phyloP scores from a whole-genome alignment of 2,329 filamentous ascomycete species.

The Hypoxylon rubiginosum region DNA sequence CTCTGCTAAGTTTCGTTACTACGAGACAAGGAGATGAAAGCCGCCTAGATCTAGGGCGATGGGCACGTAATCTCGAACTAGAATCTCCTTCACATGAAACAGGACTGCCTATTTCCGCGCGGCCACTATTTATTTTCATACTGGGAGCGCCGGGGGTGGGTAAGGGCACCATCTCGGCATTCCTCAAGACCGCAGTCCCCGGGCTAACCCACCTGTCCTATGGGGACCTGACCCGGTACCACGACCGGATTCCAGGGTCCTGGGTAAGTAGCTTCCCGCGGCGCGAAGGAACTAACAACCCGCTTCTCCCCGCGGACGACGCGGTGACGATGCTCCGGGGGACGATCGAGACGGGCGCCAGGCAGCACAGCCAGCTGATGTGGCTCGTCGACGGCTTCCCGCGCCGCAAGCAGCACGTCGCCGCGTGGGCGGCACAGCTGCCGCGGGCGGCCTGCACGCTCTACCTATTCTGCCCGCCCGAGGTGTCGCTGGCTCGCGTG shows the following conservation, averaged over 20 bases:
- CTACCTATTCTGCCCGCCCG: constrained; percentile 29
- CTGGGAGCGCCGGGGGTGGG: constrained; percentile 44
- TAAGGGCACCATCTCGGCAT: constrained; percentile 42
- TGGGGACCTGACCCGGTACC: constrained; percentile 42
- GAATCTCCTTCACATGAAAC: neutral
- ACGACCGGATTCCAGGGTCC: constrained; percentile 40
- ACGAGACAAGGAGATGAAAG: neutral
- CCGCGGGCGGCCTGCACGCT: constrained; percentile 22
- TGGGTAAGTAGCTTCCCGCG: constrained; percentile 44
- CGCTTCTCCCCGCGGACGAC: constrained; percentile 29
- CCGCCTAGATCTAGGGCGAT: neutral
- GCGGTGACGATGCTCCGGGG: constrained; percentile 35
- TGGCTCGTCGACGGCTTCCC: constrained; percentile 46
- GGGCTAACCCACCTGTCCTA: constrained; percentile 45
- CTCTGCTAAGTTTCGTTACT: neutral
- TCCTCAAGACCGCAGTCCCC: constrained; percentile 25
- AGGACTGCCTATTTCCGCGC: neutral
- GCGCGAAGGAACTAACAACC: constrained; percentile 22
- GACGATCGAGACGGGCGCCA: constrained; percentile 34
- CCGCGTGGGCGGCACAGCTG: constrained; percentile 32
- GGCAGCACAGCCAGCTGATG: constrained; percentile 18
- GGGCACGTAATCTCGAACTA: neutral
- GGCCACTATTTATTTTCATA: constrained; percentile 42
- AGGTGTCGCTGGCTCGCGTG: constrained; percentile 31
- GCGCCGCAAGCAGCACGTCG: constrained; percentile 31